phyloP scores from a whole-genome alignment of 2,329 filamentous ascomycete species.

The Parastagonospora avenae region DNA sequence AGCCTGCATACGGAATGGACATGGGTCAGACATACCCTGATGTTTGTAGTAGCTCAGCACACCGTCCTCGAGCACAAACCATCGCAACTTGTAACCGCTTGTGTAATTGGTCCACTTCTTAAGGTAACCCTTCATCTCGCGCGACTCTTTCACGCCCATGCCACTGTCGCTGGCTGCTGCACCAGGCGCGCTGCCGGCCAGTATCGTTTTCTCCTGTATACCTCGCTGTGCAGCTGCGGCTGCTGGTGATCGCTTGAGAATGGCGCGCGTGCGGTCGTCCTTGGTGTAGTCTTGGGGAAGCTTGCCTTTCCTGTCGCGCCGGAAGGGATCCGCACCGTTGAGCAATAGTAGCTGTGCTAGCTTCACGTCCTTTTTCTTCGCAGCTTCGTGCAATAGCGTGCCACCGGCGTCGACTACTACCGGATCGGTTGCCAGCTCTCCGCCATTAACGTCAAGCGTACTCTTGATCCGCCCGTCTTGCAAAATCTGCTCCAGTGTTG shows the following conservation, averaged over 20 bases:
- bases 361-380: conserved; percentile 81
- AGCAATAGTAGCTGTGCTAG: conserved; percentile 89
- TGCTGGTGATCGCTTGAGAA: conserved; percentile 92
- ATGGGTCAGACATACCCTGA: conserved; percentile 60
- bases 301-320: conserved; percentile 92
- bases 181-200: conserved; percentile 71
- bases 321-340: conserved; percentile 94
- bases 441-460: conserved; percentile 88
- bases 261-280: conserved; percentile 84
- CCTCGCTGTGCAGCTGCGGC: conserved; percentile 92
- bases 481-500: conserved; percentile 75
- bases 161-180: conserved; percentile 64
- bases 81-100: conserved; percentile 92
- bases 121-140: conserved; percentile 97
- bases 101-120: conserved; percentile 99
- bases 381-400: conserved; percentile 90
- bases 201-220: conserved; percentile 95
- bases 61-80: conserved; percentile 97
- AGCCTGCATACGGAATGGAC: conserved; percentile 6
- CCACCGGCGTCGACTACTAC: conserved; percentile 81
- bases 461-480: conserved; percentile 86
- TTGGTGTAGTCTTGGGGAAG: conserved; percentile 95
- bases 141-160: conserved; percentile 78
- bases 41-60: conserved; percentile 99
- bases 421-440: conserved; percentile 83